A percentile compares a stretch with the other conserved stretches of the same genome.
Evolutionary conservation across 2,329 filamentous ascomycete species (phyloP).

Genomic region (Aureobasidium sp.): DNA sequence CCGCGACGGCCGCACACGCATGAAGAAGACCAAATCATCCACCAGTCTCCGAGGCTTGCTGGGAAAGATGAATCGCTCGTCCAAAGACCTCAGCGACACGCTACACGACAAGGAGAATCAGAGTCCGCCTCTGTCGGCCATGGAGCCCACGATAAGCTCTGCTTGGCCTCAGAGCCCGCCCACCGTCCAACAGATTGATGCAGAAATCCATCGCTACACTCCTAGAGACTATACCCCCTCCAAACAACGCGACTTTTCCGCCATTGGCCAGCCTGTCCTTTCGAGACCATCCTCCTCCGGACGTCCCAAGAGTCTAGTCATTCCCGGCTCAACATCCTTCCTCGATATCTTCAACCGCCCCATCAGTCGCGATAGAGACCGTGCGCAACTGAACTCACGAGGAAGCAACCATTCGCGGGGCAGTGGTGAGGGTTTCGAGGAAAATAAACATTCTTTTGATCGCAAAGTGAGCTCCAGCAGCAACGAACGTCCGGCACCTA

Average conservation of each 20-base stretch:
- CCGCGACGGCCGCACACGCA: slow-evolving; percentile 9
- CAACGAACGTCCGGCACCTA: slow-evolving; percentile 25
- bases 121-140: slow-evolving; percentile 50
- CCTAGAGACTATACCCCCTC: slow-evolving; percentile 53
- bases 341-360: slow-evolving; percentile 10
- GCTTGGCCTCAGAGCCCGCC: slow-evolving; percentile 72
- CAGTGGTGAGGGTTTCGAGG: slow-evolving; percentile 12
- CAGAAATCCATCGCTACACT: slow-evolving; percentile 54
- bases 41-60: slow-evolving; percentile 75
- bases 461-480: slow-evolving; percentile 32
- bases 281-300: slow-evolving; percentile 19
- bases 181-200: slow-evolving; percentile 36
- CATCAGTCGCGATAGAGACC: slow-evolving; percentile 11
- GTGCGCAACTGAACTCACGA: slow-evolving; percentile 16
- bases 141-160: slow-evolving; percentile 51
- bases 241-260: slow-evolving; percentile 56
- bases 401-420: slow-evolving; percentile 15
- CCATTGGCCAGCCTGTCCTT: slow-evolving; percentile 38
- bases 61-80: slow-evolving; percentile 61
- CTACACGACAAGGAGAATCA: slow-evolving; percentile 73
- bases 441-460: slow-evolving; percentile 28
- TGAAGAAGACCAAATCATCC: slow-evolving; percentile 71
- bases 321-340: slow-evolving; percentile 6
- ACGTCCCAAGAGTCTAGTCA: slow-evolving; percentile 25
- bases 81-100: slow-evolving; percentile 53